A percentile compares a stretch with the other conserved stretches of the same genome.
phyloP scores from a whole-genome alignment of 208 protist genomes.

The Leishmania martiniquensis region DNA sequence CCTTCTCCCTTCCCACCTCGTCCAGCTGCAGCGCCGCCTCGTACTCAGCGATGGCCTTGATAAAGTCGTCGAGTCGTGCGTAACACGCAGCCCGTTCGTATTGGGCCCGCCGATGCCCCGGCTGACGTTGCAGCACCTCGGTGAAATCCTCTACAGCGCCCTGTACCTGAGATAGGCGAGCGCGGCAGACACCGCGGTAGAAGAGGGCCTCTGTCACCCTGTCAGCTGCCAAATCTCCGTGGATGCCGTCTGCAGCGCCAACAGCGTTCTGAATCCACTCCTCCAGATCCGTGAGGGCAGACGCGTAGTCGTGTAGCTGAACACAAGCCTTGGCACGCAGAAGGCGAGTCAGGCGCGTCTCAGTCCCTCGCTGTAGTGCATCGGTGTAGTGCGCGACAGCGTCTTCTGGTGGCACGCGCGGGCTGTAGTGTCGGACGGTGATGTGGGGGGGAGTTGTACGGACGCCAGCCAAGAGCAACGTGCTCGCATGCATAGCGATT shows the following conservation, averaged over 20 bases:
- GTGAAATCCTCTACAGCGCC: conserved; percentile 70
- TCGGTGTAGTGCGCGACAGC: conserved; percentile 33
- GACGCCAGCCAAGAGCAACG: not conserved
- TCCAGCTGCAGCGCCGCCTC: conserved; percentile 70
- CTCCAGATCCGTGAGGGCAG: conserved; percentile 50
- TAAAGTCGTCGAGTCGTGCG: conserved; percentile 73
- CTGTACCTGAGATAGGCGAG: conserved; percentile 55
- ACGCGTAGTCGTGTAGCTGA: conserved; percentile 36
- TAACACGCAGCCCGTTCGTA: conserved; percentile 81
- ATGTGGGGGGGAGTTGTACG: not conserved
- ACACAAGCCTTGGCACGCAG: conserved; percentile 47
- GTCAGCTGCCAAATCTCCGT: not conserved
- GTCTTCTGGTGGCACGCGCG: conserved; percentile 36
- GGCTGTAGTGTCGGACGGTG: conserved; percentile 28
- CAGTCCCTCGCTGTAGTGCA: conserved; percentile 24
- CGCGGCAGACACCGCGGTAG: conserved; percentile 56
- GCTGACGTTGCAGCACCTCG: conserved; percentile 56
- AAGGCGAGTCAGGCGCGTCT: conserved; percentile 28
- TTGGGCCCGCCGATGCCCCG: conserved; percentile 54
- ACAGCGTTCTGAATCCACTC: conserved; percentile 24
- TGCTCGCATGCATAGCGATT: not conserved
- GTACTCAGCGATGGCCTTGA: conserved; percentile 79
- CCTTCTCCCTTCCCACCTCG: conserved; percentile 21
- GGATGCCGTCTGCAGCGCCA: not conserved
- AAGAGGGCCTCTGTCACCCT: conserved; percentile 30